Conservation (phyloP, 1,139 yeast species). For the Spathaspora sp. region DNA sequence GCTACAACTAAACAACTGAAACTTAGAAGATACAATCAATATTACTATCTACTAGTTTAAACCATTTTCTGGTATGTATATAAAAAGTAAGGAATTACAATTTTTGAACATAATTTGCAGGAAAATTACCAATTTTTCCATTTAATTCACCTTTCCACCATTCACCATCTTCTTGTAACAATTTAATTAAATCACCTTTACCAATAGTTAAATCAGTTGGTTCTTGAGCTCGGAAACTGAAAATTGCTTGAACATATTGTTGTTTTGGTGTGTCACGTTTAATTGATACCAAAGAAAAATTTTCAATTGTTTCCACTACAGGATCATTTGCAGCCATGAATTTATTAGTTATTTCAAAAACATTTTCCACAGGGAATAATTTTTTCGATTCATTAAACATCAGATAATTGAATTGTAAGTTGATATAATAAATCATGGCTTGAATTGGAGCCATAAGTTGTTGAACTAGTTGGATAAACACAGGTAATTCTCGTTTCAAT, state of each 20-base stretch:
- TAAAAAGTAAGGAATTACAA: background rate
- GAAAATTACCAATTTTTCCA: slow-evolving; percentile 53
- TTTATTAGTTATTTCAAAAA: slow-evolving; percentile 9
- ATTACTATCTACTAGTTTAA: background rate
- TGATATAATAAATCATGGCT: slow-evolving; percentile 28
- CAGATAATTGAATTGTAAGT: slow-evolving; percentile 28
- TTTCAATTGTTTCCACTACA: slow-evolving; percentile 19
- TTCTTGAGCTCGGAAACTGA: slow-evolving; percentile 28
- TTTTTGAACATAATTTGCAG: slow-evolving; percentile 48
- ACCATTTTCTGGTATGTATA: background rate
- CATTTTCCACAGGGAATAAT: slow-evolving; percentile 7
- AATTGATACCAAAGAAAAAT: slow-evolving; percentile 21
- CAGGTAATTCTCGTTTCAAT: slow-evolving; percentile 41
- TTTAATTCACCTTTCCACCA: slow-evolving; percentile 66
- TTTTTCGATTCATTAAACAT: slow-evolving; percentile 21
- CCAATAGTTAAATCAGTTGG: slow-evolving; percentile 50
- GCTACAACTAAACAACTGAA: too few relatives aligned
- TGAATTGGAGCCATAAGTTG: slow-evolving; percentile 26
- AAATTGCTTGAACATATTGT: slow-evolving; percentile 32
- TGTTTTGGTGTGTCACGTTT: background rate
- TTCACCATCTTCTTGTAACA: slow-evolving; percentile 40
- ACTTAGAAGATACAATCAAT: background rate
- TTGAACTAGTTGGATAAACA: slow-evolving; percentile 30
- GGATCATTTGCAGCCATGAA: slow-evolving; percentile 14
- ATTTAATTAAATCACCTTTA: slow-evolving; percentile 48